phyloP scores from a whole-genome alignment of 139 green algal genomes.

The Monoraphidium neglectum region DNA sequence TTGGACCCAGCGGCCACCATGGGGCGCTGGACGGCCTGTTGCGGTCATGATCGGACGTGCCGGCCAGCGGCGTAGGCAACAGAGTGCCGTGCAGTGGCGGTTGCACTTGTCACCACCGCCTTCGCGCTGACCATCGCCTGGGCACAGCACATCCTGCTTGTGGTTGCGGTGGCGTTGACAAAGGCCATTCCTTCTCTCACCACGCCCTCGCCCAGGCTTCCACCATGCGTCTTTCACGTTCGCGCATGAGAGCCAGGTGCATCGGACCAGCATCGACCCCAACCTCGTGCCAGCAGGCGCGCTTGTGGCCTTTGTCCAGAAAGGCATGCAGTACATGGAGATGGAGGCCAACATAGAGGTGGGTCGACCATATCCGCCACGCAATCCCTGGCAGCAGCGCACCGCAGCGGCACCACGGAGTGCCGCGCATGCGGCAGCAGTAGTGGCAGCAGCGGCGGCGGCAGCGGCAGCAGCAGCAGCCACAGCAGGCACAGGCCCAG shows the following conservation, averaged over 20 bases:
- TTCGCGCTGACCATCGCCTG: background rate
- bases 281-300: slow-evolving; percentile 90
- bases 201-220: slow-evolving; percentile 79
- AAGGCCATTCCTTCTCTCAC: too few relatives aligned
- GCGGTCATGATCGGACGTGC: too few relatives aligned
- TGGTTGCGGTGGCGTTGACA: background rate
- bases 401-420: background rate
- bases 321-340: slow-evolving; percentile 97
- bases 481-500: background rate
- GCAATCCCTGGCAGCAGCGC: too few relatives aligned
- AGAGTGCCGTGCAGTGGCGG: too few relatives aligned
- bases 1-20: too few relatives aligned
- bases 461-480: background rate
- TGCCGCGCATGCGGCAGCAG: background rate
- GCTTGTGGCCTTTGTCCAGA: slow-evolving; percentile 95
- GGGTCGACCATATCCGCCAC: too few relatives aligned
- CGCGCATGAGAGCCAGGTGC: slow-evolving; percentile 82
- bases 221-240: slow-evolving; percentile 94
- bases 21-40: too few relatives aligned
- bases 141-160: background rate
- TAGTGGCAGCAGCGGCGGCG: background rate
- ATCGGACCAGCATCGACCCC: slow-evolving; percentile 65
- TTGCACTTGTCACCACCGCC: background rate
- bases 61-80: too few relatives aligned
- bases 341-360: slow-evolving; percentile 93